Conservation (phyloP, 768 basidiomycete species). For the Suillus bovinus region DNA sequence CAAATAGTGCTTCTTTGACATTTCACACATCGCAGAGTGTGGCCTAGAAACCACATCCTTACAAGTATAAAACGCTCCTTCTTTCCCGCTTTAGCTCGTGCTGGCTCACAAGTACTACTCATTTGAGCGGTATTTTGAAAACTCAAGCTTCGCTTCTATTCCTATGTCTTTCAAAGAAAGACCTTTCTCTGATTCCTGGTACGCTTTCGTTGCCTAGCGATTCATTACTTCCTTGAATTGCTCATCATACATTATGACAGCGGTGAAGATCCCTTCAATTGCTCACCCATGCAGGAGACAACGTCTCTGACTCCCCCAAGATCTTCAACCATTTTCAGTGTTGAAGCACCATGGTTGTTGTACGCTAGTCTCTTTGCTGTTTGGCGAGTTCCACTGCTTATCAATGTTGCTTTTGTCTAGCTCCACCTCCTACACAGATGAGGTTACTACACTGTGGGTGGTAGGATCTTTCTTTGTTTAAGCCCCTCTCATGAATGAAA, state of each 20-base stretch:
- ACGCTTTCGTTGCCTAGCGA: background rate
- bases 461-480: background rate
- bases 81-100: background rate
- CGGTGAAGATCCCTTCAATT: background rate
- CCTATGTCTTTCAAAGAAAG: background rate
- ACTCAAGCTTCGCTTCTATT: background rate
- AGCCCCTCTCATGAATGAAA: background rate
- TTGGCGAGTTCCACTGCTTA: background rate
- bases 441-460: background rate
- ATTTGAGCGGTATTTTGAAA: background rate
- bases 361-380: background rate
- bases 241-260: background rate
- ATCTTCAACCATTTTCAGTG: background rate
- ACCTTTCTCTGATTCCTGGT: background rate
- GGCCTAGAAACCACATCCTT: background rate
- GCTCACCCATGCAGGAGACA: background rate
- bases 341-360: background rate
- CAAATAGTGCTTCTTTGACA: background rate
- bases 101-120: background rate
- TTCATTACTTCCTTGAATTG: background rate
- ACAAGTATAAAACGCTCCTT: background rate
- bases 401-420: background rate
- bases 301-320: background rate
- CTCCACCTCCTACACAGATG: background rate
- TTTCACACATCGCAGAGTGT: background rate